Evolutionary conservation across 1,284 basidiomycete species (phyloP).

Genomic region (Ceratobasidium sp.): DNA sequence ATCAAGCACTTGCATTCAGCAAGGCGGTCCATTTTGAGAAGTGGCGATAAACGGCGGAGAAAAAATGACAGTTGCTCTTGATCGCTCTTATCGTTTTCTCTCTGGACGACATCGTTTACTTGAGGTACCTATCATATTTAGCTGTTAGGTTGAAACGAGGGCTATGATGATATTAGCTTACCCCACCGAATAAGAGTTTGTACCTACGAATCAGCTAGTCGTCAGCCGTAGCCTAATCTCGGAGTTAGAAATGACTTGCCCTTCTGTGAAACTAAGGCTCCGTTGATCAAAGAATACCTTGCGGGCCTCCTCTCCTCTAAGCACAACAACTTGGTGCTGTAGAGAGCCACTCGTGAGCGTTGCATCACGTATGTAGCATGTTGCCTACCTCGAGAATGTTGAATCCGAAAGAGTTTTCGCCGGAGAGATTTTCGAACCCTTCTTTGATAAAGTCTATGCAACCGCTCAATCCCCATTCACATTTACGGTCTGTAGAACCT

Average conservation of each 20-base stretch:
- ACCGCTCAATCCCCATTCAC: no score
- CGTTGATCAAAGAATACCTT: conserved; percentile 16
- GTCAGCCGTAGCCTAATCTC: neutral
- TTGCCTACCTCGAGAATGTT: conserved; percentile 14
- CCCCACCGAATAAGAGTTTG: conserved; percentile 16
- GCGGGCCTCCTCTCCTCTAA: conserved; percentile 27
- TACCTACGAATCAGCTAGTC: neutral
- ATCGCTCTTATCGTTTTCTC: neutral
- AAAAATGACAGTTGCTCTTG: neutral
- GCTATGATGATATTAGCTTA: neutral
- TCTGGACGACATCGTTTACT: neutral
- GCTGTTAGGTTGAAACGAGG: neutral
- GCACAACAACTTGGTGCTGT: conserved; percentile 26
- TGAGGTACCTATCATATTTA: neutral
- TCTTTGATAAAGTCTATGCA: conserved; percentile 8
- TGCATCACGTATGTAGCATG: neutral
- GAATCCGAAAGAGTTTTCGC: conserved; percentile 14
- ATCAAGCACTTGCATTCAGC: neutral
- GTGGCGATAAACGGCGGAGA: neutral
- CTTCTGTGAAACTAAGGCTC: conserved; percentile 20
- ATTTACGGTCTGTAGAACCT: neutral
- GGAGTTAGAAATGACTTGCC: neutral
- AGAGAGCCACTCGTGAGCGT: neutral
- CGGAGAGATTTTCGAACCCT: neutral
- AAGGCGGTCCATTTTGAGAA: conserved; percentile 18